Evolutionary conservation across 345 rosid genomes (phyloP), one percentile per base, ranked within the genome.

Genomic region (Xanthoceras sorbifolium): DNA sequence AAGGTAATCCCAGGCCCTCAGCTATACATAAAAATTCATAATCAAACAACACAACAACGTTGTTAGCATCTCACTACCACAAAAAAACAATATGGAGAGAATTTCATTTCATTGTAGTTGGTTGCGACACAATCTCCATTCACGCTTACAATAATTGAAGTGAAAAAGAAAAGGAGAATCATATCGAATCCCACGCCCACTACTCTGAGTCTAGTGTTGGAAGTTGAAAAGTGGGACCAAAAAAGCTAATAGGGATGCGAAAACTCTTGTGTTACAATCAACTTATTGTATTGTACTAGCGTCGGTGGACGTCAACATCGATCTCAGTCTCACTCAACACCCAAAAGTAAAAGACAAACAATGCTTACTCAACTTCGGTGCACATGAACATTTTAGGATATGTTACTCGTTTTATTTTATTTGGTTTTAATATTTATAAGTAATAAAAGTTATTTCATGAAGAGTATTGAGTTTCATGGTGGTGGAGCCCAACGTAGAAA

Each of bases 1-100:
- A 87, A 8, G 97, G 94, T 42, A 93, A 64, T 36, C 88, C 90
- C 7, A 93, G 63, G 50, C 82, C 66, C 75, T 86, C 79, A 40
- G 99, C 99, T 94, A 77, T 64, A 78, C 59, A 79, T 31, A n/a
- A n/a, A n/a, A n/a, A 26, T 17, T 34, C 38, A 22, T 5, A 44
- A 42, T 42, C 1, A 11, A 18, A 65, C 4, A 5, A 55, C 8
- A 17, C n/a, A 9, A 8, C 9, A 38, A 7, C 9, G 25, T 5
- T 36, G 64, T 59, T 23, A 59, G 28, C 14, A n/a, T n/a, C n/a
- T n/a, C n/a, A n/a, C n/a, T 32, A 32, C 36, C 36, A 32, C 36
- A 32, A 32, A 4, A 32, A 32, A 2, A 32, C 3, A 3, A 34
- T 34, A 34, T 38, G 8, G 9, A 38, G 6, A 38, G 42, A 38